Evolutionary conservation across 257 asterid species (phyloP), one percentile per base, ranked within the genome.

Genomic region (Buddleja alternifolia): DNA sequence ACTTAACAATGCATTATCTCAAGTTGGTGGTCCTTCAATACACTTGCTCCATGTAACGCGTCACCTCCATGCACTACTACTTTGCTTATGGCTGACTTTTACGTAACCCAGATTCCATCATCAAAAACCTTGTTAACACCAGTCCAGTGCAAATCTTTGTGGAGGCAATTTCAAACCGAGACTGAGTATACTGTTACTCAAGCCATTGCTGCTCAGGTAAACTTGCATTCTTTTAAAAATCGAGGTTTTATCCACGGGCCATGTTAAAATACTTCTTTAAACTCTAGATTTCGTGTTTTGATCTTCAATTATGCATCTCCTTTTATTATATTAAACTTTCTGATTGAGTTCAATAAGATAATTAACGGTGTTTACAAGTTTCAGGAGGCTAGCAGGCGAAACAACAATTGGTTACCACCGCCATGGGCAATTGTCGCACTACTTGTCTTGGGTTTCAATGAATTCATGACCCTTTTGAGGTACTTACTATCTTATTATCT

Each of bases 161-260:
- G 98, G 98, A 89, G 94, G 85, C 96, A 92, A 73, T 92, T 92
- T 63, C 86, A 81, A 68, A 14, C 83, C 8, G 98, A 92, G 86
- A 92, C 98, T 1, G 98, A 92, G 80, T 89, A 92, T 76, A 82
- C 96, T 50, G 96, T 92, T 58, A 81, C 90, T 66, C 98, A 92
- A 80, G 98, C 98, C 63, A 85, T 92, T 71, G 68, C 96, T 81
- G 98, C 98, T 60, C 98, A 92, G 98, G 98, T 78, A 84, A 63
- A 74, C 60, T 67, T 53, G 42, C 48, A 16, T 16, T 50, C 63
- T 69, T 58, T 52, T 20, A 19, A n/a, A 32, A 25, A 16, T 25
- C 25, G 41, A 37, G 66, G 42, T 40, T 63, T 41, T 46, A 73
- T 61, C 40, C 24, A 21, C 16, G 51, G 32, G 39, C 29, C 29